These are phyloP conservation scores for Botrytis medusae DNA, from an alignment of 2,329 filamentous ascomycete species.

Conservation along the genomic window DNA sequence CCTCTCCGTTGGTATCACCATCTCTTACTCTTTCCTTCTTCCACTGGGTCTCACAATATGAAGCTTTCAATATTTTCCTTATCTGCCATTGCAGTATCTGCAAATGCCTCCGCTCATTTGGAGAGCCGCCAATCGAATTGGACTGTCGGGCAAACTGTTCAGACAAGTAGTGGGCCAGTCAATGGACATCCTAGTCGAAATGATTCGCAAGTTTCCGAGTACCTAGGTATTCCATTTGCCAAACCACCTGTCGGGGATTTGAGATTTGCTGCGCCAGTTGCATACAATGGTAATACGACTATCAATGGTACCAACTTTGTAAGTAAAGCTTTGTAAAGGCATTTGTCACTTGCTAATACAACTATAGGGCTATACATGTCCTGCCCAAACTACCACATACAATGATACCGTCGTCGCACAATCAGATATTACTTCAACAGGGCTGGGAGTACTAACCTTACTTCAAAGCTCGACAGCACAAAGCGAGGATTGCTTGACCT, in stretches of 20 bases:
- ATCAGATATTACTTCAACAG: slow-evolving; percentile 5
- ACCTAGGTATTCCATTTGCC: slow-evolving; percentile 45
- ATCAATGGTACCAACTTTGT: slow-evolving; percentile 36
- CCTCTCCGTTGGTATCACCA: neutral
- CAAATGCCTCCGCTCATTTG: neutral
- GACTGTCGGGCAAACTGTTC: slow-evolving; percentile 36
- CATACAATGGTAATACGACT: slow-evolving; percentile 25
- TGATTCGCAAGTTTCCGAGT: slow-evolving; percentile 37
- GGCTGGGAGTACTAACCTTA: neutral
- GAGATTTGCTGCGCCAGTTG: slow-evolving; percentile 39
- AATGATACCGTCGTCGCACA: slow-evolving; percentile 1
- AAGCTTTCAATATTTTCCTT: slow-evolving; percentile 8
- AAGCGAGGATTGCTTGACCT: slow-evolving; percentile 43
- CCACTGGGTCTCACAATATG: neutral
- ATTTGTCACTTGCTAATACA: slow-evolving; percentile 24
- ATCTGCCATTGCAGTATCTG: slow-evolving; percentile 11
- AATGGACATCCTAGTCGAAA: slow-evolving; percentile 32
- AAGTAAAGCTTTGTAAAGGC: slow-evolving; percentile 22
- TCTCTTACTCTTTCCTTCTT: neutral
- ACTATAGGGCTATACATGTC: slow-evolving; percentile 24
- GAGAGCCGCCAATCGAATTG: slow-evolving; percentile 27
- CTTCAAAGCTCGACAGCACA: neutral
- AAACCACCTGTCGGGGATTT: slow-evolving; percentile 43
- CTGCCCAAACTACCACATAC: slow-evolving; percentile 2
- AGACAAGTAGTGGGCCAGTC: slow-evolving; percentile 36